Evolutionary conservation across 768 basidiomycete species (phyloP), one percentile per base, ranked within the genome.

Genomic region (Mycena rebaudengoi): DNA sequence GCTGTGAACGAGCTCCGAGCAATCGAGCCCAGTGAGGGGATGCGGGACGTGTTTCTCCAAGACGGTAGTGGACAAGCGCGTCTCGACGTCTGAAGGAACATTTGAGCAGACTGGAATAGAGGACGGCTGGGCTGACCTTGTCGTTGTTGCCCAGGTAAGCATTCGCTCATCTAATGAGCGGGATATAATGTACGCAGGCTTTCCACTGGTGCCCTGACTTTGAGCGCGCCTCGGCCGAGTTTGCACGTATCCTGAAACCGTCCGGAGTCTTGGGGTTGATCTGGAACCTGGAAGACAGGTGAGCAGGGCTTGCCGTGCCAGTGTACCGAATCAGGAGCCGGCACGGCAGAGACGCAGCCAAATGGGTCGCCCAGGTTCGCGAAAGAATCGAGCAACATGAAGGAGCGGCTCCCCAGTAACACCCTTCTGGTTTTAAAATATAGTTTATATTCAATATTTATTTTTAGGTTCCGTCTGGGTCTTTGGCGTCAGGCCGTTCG

Each of bases 191-290:
- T 10, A 40, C 60, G 23, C 73, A 96, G 89, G 96, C 96, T 16
- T 98, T 90, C 75, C 96, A 98, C 79, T 98, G 96, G 96, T 92
- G 92, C 65, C 91, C 90, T 11, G 86, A 96, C 73, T 91, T 88
- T 71, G 84, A 87, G 45, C 81, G 79, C 53, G 94, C 96, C 0
- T 83, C 86, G 20, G 76, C 76, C 0, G 96, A 98, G 73, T 92
- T 97, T 68, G 83, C 87, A 8, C 87, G 94, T 30, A 86, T 96
- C 66, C 82, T 98, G 49, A 92, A 91, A 71, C 91, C 92, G 0
- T 76, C 78, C n/a, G 94, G 94, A 3, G 75, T 83, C 1, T 83
- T 91, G 18, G 89, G 83, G 6, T 82, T 94, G 58, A 87, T 96
- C 46, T 98, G 96, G 96, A 98, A 98, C 77, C 79, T 96, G 29